Conservation (phyloP, 2,329 filamentous ascomycete genomes). For the Diaporthe sp. region DNA sequence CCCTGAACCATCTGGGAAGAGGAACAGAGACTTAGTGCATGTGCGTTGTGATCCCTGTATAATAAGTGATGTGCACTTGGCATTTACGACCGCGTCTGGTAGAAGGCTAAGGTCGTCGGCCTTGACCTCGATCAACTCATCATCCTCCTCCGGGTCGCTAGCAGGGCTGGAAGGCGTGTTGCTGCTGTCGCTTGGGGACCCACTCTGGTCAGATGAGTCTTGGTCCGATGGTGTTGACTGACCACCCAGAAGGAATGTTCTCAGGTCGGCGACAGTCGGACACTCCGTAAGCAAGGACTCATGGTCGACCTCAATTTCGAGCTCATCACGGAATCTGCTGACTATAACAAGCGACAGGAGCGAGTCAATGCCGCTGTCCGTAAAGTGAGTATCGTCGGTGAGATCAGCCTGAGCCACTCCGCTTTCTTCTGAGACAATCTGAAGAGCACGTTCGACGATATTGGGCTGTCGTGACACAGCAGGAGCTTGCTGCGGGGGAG, state of each 20-base stretch:
- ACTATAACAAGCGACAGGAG: conserved; percentile 69
- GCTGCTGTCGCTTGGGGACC: conserved; percentile 2
- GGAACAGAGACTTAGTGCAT: conserved; percentile 58
- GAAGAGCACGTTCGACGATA: conserved; percentile 52
- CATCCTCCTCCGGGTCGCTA: conserved; percentile 64
- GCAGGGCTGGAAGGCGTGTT: conserved; percentile 55
- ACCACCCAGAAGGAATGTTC: conserved; percentile 52
- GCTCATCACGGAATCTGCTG: conserved; percentile 66
- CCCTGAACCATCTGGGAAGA: conserved; percentile 66
- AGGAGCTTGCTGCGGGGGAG: conserved; percentile 29
- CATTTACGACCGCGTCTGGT: neutral
- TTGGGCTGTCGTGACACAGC: neutral
- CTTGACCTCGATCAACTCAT: conserved; percentile 60
- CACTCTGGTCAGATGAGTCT: conserved; percentile 47
- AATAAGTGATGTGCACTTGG: conserved; percentile 47
- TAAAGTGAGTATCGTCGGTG: conserved; percentile 64
- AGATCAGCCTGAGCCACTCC: conserved; percentile 65
- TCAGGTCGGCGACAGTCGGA: conserved; percentile 64
- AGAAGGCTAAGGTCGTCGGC: conserved; percentile 49
- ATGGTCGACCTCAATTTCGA: conserved; percentile 64
- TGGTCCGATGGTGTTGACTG: conserved; percentile 41
- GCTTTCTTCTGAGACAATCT: conserved; percentile 66
- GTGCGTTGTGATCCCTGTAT: conserved; percentile 62
- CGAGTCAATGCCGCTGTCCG: conserved; percentile 70
- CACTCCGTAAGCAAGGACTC: conserved; percentile 64